Evolutionary conservation across 108 stramenopile genomes (phyloP), one percentile per base, ranked within the genome.

Genomic region (Nitzschia sp.): DNA sequence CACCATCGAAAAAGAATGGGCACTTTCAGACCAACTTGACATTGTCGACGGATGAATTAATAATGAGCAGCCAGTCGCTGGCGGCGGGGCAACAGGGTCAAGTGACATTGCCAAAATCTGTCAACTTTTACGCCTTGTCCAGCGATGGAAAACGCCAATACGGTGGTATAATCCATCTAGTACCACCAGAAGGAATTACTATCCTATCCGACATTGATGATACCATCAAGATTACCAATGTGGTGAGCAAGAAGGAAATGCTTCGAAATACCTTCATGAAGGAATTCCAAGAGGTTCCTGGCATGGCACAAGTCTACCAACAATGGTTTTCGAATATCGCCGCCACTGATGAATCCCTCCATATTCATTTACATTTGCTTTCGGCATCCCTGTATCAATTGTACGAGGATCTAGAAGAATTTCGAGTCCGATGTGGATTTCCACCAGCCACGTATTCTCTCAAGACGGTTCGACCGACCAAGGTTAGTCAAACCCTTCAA

Each of bases 141-240:
- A 27, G 31, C 46, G 3, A 45, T 54, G 19, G 19, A 17, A 19
- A 68, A n/a, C 42, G 70, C 18, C 30, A 11, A 1, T 79, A 74
- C 26, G 18, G 33, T 46, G 78, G 78, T 4, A 28, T 17, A 4
- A 55, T 75, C 2, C 71, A 76, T 54, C 35, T 76, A 13, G 35
- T 79, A 48, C 64, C 64, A 27, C 58, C 56, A 1, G 54, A 34
- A 5, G 80, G 80, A 15, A 48, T 74, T 5, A 68, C 76, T 18
- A 66, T 81, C 56, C 73, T 81, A 46, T 74, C 72, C 3, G 80
- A 81, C 54, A 81, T 81, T 59, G 80, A 81, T 48, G 80, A 81
- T 48, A 81, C 76, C 0, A 46, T 81, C 53, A 81, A 81, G 54
- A 59, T 81, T n/a, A 71, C 80, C 9, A 73, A 81, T 51, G 63